Evolutionary conservation across 768 basidiomycete genomes (phyloP).

Genomic region (Tulasnella sp.): DNA sequence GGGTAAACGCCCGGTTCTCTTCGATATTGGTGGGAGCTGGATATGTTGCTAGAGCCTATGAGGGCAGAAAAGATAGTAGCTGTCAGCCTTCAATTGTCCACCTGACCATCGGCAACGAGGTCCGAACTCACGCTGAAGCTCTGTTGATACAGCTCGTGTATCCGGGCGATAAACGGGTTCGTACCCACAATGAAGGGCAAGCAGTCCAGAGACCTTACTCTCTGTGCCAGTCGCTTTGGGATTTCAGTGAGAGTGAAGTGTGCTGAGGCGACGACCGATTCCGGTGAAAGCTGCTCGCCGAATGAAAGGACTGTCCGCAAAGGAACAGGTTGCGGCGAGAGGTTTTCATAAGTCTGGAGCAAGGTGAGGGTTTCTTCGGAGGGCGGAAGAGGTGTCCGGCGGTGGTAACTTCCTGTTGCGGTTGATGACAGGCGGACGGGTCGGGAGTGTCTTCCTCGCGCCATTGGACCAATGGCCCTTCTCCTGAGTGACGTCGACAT

Average conservation of each 20-base stretch:
- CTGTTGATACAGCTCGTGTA: slow-evolving; percentile 61
- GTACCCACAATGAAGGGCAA: slow-evolving; percentile 87
- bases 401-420: neutral
- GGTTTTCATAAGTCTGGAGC: slow-evolving; percentile 58
- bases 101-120: neutral
- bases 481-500: neutral
- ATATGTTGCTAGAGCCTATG: slow-evolving; percentile 58
- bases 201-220: slow-evolving; percentile 67
- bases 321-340: slow-evolving; percentile 64
- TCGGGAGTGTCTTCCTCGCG: neutral
- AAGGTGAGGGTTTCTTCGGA: slow-evolving; percentile 56
- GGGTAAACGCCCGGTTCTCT: slow-evolving; percentile 66
- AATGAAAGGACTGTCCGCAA: slow-evolving; percentile 70
- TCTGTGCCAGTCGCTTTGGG: slow-evolving; percentile 68
- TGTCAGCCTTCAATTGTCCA: neutral
- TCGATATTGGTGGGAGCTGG: slow-evolving; percentile 60
- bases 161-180: slow-evolving; percentile 77
- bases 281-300: slow-evolving; percentile 65
- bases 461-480: neutral
- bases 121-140: slow-evolving; percentile 50
- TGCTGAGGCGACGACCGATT: slow-evolving; percentile 71
- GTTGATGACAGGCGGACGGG: neutral
- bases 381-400: slow-evolving; percentile 26
- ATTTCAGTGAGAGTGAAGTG: slow-evolving; percentile 67
- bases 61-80: neutral